These are phyloP conservation scores for Candida adriatica DNA, from an alignment of 805 yeast genomes.

Conservation along the genomic window DNA sequence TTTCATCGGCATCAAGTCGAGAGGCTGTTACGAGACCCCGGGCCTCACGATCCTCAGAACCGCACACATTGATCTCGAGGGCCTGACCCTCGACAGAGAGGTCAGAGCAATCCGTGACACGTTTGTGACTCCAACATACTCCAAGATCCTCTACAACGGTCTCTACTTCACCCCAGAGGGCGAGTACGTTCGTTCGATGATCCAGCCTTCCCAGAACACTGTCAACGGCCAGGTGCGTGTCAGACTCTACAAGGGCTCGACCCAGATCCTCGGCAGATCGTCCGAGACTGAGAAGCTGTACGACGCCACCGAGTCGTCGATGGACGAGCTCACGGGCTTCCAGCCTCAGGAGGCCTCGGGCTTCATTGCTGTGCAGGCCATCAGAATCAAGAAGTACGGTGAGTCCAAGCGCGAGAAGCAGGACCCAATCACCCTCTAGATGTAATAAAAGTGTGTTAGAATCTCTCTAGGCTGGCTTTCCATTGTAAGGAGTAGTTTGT, in stretches of 20 bases:
- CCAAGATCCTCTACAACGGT: constrained; percentile 91
- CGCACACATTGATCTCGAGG: constrained; percentile 95
- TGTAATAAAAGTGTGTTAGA: no score
- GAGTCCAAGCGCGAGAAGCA: constrained; percentile 85
- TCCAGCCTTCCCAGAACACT: constrained; percentile 87
- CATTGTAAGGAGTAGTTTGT: no score
- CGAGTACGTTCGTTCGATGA: constrained; percentile 91
- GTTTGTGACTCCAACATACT: constrained; percentile 88
- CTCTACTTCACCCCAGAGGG: constrained; percentile 98
- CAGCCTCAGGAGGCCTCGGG: constrained; percentile 96
- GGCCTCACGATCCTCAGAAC: constrained; percentile 91
- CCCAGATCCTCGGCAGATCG: constrained; percentile 84
- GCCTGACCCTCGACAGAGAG: constrained; percentile 94
- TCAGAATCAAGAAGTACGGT: constrained; percentile 97
- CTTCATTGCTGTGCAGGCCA: constrained; percentile 95
- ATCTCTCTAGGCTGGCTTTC: no score
- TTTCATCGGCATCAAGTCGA: constrained; percentile 96
- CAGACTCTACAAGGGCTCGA: constrained; percentile 85
- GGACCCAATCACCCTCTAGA: constrained; percentile 33
- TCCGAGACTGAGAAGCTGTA: constrained; percentile 94
- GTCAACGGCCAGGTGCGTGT: constrained; percentile 97
- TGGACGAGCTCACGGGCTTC: constrained; percentile 98
- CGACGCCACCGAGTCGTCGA: constrained; percentile 96
- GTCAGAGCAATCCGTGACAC: constrained; percentile 95
- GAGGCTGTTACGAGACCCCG: constrained; percentile 99